Evolutionary conservation across 441 rosid genomes (phyloP).

Genomic region (Aquilaria agallochum): DNA sequence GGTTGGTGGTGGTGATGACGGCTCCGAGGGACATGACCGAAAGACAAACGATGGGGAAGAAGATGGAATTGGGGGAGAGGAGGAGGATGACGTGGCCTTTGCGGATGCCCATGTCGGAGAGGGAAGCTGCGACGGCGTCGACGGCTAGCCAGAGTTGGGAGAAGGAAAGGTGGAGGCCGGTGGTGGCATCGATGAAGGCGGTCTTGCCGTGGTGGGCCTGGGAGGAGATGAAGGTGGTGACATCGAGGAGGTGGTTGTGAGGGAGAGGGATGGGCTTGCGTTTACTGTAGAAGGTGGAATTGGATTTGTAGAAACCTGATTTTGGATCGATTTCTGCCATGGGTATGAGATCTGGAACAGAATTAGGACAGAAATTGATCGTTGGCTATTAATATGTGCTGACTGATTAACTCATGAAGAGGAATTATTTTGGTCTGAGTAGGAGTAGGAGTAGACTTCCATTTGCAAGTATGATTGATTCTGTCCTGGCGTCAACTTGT

Average conservation of each 20-base stretch:
- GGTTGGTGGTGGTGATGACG: constrained; percentile 83
- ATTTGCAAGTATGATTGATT: not conserved
- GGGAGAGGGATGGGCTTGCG: constrained; percentile 64
- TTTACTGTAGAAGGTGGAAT: constrained; percentile 63
- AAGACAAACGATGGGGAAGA: constrained; percentile 72
- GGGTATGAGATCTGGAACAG: not conserved
- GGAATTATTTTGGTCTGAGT: no score
- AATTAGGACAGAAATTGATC: no score
- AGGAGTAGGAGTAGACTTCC: no score
- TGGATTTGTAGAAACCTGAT: constrained; percentile 59
- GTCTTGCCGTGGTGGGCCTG: constrained; percentile 67
- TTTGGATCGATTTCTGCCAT: constrained; percentile 26
- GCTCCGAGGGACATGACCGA: constrained; percentile 91
- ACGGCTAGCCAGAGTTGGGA: constrained; percentile 71
- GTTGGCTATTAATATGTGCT: no score
- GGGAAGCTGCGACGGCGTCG: constrained; percentile 55
- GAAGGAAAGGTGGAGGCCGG: constrained; percentile 63
- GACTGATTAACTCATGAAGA: no score
- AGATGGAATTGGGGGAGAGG: constrained; percentile 79
- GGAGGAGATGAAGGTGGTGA: constrained; percentile 80
- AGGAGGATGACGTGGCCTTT: constrained; percentile 78
- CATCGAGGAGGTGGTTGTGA: constrained; percentile 46
- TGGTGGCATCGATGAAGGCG: constrained; percentile 86
- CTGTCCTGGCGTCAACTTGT: not conserved
- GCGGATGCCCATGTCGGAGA: constrained; percentile 60